phyloP scores from a whole-genome alignment of 768 basidiomycete genomes.

The Phlegmacium glaucopus region DNA sequence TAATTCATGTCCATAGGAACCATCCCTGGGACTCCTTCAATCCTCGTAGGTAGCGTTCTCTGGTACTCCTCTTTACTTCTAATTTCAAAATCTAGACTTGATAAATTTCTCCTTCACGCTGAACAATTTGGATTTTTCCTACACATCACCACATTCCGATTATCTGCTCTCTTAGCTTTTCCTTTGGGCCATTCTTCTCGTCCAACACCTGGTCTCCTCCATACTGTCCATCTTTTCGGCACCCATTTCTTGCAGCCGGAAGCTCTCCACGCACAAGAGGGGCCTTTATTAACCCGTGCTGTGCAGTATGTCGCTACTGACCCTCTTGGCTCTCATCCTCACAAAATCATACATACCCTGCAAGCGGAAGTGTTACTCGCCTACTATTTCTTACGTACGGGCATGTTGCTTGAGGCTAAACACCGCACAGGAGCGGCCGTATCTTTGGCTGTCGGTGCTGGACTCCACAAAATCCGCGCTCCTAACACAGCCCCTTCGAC shows the following conservation, averaged over 20 bases:
- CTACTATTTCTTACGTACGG: slow-evolving; percentile 61
- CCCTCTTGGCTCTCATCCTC: slow-evolving; percentile 45
- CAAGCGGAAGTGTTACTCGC: slow-evolving; percentile 65
- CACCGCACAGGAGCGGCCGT: slow-evolving; percentile 52
- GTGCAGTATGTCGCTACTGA: slow-evolving; percentile 44
- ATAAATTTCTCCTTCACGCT: slow-evolving; percentile 55
- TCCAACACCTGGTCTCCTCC: slow-evolving; percentile 47
- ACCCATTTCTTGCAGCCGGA: slow-evolving; percentile 44
- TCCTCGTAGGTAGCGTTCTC: slow-evolving; percentile 28
- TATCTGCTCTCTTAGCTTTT: slow-evolving; percentile 43
- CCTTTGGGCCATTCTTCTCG: slow-evolving; percentile 45
- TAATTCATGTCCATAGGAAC: slow-evolving; percentile 30
- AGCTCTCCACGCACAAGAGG: slow-evolving; percentile 37
- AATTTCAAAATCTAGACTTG: slow-evolving; percentile 37
- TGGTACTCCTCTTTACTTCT: neutral
- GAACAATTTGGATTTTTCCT: slow-evolving; percentile 69
- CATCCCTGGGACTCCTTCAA: slow-evolving; percentile 33
- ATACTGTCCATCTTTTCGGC: slow-evolving; percentile 51
- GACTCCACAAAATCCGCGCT: slow-evolving; percentile 45
- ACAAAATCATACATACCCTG: slow-evolving; percentile 47
- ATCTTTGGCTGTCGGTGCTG: slow-evolving; percentile 43
- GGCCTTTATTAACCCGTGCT: slow-evolving; percentile 46
- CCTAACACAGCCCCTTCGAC: slow-evolving; percentile 32
- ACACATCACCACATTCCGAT: slow-evolving; percentile 42
- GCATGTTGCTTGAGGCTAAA: slow-evolving; percentile 58